Evolutionary conservation across 352 stramenopile genomes (phyloP).

Genomic region (Pythium phragmitis): DNA sequence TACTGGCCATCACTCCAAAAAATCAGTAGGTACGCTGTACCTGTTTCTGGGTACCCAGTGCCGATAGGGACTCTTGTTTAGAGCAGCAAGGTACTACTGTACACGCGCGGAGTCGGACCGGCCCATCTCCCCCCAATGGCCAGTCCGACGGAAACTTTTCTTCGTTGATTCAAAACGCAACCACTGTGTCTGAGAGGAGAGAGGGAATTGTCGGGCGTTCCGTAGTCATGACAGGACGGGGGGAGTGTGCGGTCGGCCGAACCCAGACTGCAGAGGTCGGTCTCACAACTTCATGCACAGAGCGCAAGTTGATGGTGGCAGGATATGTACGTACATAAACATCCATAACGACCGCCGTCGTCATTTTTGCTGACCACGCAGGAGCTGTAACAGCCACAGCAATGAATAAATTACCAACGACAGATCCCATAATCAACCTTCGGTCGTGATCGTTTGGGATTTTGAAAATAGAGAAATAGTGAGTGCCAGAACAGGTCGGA

Average conservation of each 20-base stretch:
- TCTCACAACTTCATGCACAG: no score
- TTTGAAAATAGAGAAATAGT: constrained; percentile 1
- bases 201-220: no score
- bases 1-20: no score
- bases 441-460: constrained; percentile 1
- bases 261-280: no score
- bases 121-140: neutral
- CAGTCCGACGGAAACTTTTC: neutral
- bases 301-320: neutral
- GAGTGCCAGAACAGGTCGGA: constrained; percentile 18
- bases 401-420: constrained; percentile 15
- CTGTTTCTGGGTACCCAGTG: no score
- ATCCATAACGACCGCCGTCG: neutral
- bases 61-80: neutral
- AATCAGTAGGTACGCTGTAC: no score
- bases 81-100: neutral
- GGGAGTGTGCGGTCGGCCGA: no score
- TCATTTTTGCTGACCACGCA: neutral
- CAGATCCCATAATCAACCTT: neutral
- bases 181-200: no score
- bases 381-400: neutral
- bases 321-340: no score
- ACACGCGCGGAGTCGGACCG: neutral
- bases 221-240: no score
- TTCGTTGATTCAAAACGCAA: no score